These are phyloP conservation scores for Mortierella sp. DNA, from an alignment of 371 early-diverging fungal genomes.

Conservation along the genomic window DNA sequence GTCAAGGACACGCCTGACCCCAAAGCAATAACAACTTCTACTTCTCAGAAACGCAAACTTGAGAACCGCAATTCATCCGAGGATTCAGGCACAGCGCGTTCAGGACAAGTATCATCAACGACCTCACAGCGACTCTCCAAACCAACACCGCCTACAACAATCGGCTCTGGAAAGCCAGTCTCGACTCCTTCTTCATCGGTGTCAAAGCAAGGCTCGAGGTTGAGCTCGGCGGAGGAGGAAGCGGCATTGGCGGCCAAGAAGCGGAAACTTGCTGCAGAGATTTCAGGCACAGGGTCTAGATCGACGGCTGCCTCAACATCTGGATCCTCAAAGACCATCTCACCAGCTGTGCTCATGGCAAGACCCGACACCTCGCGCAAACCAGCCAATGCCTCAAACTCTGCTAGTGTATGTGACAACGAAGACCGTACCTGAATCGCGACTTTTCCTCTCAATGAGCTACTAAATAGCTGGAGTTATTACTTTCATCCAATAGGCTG, in stretches of 20 bases:
- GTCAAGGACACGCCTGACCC: not conserved
- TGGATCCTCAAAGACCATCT: not conserved
- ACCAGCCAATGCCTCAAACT: not conserved
- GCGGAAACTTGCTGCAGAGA: slow-evolving; percentile 20
- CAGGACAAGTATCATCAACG: not conserved
- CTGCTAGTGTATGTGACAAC: slow-evolving; percentile 5
- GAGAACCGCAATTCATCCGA: not conserved
- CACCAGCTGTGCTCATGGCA: slow-evolving; percentile 26
- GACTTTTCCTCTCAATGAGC: not conserved
- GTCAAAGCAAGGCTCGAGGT: not conserved
- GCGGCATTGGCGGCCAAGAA: slow-evolving; percentile 24
- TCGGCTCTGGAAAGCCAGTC: not conserved
- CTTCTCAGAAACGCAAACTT: slow-evolving; percentile 3
- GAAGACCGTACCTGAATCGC: not conserved
- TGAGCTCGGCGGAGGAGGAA: not conserved
- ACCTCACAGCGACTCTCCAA: not conserved
- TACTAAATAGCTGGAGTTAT: too few species aligned
- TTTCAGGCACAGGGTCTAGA: not conserved
- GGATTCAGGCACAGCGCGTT: not conserved
- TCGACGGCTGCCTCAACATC: slow-evolving; percentile 3
- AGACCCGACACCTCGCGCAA: slow-evolving; percentile 22
- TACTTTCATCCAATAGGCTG: not conserved
- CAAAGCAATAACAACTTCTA: not conserved
- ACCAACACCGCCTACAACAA: not conserved
- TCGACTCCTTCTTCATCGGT: not conserved